Evolutionary conservation across 345 rosid species (phyloP).

Genomic region (Corchorus olitorius): DNA sequence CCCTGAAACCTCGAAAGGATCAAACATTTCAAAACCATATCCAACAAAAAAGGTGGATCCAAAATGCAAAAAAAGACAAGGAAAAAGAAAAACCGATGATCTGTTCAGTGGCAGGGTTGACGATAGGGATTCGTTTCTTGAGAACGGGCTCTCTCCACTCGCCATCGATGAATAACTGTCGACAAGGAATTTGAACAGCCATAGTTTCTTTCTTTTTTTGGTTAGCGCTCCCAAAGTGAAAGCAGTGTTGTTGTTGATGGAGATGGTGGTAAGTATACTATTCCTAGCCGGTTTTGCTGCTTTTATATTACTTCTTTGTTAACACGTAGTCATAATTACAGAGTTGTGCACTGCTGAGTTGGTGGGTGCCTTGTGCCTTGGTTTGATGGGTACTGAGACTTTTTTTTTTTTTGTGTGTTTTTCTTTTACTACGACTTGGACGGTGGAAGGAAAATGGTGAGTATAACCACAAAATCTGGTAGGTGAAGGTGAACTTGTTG

Average conservation of each 20-base stretch:
- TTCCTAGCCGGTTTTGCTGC: no score
- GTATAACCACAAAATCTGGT: no score
- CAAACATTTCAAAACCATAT: not conserved
- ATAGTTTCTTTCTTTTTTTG: constrained; percentile 20
- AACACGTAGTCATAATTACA: no score
- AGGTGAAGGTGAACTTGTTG: no score
- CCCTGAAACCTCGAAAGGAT: constrained; percentile 44
- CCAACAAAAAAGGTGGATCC: constrained; percentile 4
- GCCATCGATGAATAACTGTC: constrained; percentile 81
- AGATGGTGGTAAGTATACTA: no score
- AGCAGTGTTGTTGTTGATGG: not conserved
- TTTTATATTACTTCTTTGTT: no score
- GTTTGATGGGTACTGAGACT: no score
- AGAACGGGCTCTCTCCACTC: constrained; percentile 78
- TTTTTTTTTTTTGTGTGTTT: no score
- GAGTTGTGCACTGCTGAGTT: no score
- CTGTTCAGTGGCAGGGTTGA: constrained; percentile 82
- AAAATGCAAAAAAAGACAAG: not conserved
- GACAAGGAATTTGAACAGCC: constrained; percentile 60
- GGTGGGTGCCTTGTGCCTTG: no score
- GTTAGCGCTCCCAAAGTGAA: not conserved
- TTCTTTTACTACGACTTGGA: no score
- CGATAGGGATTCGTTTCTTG: constrained; percentile 65
- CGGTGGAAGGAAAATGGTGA: no score
- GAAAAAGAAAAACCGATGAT: constrained; percentile 52